phyloP scores from a whole-genome alignment of 2,329 filamentous ascomycete species.

The Aspergillus chevalieri region DNA sequence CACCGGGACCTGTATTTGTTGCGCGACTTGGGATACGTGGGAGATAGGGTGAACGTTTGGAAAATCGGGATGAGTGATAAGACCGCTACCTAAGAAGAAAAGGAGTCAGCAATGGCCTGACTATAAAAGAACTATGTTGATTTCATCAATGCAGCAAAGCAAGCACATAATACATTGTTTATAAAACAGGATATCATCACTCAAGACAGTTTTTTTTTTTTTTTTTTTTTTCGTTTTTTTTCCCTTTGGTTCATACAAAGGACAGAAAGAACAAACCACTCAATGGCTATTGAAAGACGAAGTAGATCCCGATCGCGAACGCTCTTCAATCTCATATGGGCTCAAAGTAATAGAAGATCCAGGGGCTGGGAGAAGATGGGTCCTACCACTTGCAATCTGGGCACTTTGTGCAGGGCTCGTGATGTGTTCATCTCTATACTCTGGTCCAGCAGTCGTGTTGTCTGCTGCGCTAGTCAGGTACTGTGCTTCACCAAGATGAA shows the following conservation, averaged over 20 bases:
- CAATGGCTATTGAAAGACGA: conserved; percentile 7
- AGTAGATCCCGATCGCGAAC: conserved; percentile 8
- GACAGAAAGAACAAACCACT: conserved; percentile 3
- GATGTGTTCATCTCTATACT: background rate
- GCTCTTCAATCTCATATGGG: conserved; percentile 36
- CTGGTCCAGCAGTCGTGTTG: background rate
- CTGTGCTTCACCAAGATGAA: background rate
- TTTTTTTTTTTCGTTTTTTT: background rate
- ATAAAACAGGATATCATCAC: background rate
- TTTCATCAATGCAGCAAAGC: conserved; percentile 6
- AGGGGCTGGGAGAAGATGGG: conserved; percentile 24
- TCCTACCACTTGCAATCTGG: conserved; percentile 26
- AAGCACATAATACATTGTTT: conserved; percentile 1
- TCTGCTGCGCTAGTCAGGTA: background rate
- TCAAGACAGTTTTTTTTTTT: background rate
- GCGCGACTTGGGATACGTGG: conserved; percentile 6
- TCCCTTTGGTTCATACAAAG: background rate
- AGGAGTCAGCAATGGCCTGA: conserved; percentile 30
- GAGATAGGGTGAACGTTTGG: conserved; percentile 12
- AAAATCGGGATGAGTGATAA: background rate
- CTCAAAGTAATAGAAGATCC: conserved; percentile 21
- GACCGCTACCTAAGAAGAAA: conserved; percentile 24
- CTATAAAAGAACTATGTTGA: conserved; percentile 9
- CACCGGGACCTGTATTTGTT: background rate
- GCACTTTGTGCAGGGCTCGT: conserved; percentile 15